Evolutionary conservation across 1,139 yeast species (phyloP).

Genomic region (Protomyces lactucae-debilis): DNA sequence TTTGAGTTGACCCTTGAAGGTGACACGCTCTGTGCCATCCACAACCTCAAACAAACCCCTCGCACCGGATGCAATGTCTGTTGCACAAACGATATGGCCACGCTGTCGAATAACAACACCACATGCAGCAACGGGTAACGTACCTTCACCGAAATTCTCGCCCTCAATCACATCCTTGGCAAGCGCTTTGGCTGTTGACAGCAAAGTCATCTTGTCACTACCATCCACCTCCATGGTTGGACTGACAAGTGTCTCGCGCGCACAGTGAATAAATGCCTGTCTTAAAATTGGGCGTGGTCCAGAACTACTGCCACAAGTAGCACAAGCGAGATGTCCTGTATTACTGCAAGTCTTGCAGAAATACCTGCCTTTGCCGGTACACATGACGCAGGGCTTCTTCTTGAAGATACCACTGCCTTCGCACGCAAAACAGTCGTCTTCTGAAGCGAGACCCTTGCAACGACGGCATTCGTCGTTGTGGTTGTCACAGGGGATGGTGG

Average conservation of each 20-base stretch:
- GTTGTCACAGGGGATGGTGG: constrained; percentile 19
- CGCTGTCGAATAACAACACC: constrained; percentile 25
- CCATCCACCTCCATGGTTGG: constrained; percentile 26
- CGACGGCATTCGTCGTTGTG: constrained; percentile 23
- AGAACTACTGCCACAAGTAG: constrained; percentile 9
- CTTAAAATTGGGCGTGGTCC: constrained; percentile 15
- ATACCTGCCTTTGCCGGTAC: constrained; percentile 21
- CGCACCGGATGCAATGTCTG: constrained; percentile 17
- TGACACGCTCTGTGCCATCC: constrained; percentile 17
- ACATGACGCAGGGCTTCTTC: constrained; percentile 25
- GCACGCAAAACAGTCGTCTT: constrained; percentile 24
- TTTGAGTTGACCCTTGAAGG: constrained; percentile 20
- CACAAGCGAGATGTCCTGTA: constrained; percentile 9
- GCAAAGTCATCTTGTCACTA: constrained; percentile 8
- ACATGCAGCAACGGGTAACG: constrained; percentile 21
- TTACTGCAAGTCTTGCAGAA: constrained; percentile 20
- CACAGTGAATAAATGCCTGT: constrained; percentile 19
- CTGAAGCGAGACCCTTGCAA: constrained; percentile 24
- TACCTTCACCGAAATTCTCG: constrained; percentile 18
- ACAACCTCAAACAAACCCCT: constrained; percentile 24
- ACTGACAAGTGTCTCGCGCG: constrained; percentile 19
- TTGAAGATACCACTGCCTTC: constrained; percentile 25
- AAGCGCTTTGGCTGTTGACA: constrained; percentile 14
- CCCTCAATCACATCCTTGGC: constrained; percentile 16
- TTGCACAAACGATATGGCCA: constrained; percentile 22